Evolutionary conservation across 257 asterid genomes (phyloP), one percentile per base, ranked within the genome.

Genomic region (Solanum ossicruentum): DNA sequence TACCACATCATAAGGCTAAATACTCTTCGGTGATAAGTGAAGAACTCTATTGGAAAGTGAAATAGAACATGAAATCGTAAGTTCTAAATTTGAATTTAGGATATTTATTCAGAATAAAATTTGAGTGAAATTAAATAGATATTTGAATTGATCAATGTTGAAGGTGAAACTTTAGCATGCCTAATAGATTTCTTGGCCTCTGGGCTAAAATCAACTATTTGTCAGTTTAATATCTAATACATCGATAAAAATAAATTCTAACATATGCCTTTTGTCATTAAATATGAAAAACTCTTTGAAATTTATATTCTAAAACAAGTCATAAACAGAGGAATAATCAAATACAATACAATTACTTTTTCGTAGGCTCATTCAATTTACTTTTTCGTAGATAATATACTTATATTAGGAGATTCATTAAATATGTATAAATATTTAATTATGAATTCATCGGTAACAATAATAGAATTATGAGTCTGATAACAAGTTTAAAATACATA

Each of bases 261-360:
- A 65, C 13, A 26, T 1, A 65, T 3, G 3, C 13, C n/a, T 26
- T 65, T 28, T 8, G 28, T 28, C 2, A 1, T 61, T 61, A 20
- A n/a, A 58, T 10, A 0, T 0, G 0, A 20, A 20, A 8, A 0
- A 3, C 3, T n/a, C 2, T 12, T 28, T 2, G 1, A 10, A 52
- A 8, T n/a, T 10, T n/a, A 60, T 60, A 20, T 60, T 60, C 0
- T 21, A 3, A 60, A 60, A 10, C 15, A 60, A 58, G n/a, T 5
- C 1, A 58, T 58, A 57, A 0, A 58, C 9, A 58, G 23, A 58
- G 13, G 10, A 58, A 9, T 26, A 20, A 58, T 11, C 4, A 13
- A 12, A 16, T 61, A 21, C 8, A 63, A 63, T 12, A 4, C 1
- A 55, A 15, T 55, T 15, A 3, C n/a, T 55, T 55, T 55, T 55